phyloP scores from a whole-genome alignment of 345 rosid genomes.

The Arabis hirsuta region DNA sequence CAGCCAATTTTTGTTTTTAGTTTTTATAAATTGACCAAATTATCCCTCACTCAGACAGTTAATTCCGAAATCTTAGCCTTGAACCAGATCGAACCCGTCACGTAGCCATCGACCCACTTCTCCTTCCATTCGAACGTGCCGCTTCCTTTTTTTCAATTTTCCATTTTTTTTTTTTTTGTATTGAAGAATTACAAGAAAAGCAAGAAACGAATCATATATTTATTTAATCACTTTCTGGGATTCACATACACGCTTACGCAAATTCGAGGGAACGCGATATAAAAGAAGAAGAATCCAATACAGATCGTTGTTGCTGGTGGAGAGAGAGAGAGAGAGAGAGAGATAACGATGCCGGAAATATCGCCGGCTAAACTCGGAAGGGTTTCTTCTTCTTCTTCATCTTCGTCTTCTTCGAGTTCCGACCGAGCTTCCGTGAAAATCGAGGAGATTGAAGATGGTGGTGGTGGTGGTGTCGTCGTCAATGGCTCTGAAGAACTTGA shows the following conservation, averaged over 20 bases:
- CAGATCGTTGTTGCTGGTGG: constrained; percentile 46
- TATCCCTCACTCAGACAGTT: constrained; percentile 32
- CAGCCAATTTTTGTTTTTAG: not conserved
- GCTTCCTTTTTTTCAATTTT: not conserved
- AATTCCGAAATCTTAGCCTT: constrained; percentile 25
- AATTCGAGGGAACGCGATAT: constrained; percentile 22
- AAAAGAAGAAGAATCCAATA: constrained; percentile 42
- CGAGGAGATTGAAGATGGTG: constrained; percentile 52
- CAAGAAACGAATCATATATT: constrained; percentile 40
- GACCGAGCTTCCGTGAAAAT: constrained; percentile 46
- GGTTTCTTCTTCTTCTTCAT: constrained; percentile 40
- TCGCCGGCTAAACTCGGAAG: constrained; percentile 49
- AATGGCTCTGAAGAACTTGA: constrained; percentile 45
- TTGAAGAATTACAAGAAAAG: constrained; percentile 16
- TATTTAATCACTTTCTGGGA: constrained; percentile 27
- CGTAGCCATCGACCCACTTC: constrained; percentile 40
- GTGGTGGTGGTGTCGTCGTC: constrained; percentile 44
- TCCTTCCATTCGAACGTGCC: constrained; percentile 31
- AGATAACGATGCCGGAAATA: constrained; percentile 51
- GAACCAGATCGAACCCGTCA: constrained; percentile 35
- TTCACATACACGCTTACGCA: constrained; percentile 43
- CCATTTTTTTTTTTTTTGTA: not conserved
- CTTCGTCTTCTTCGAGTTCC: constrained; percentile 49
- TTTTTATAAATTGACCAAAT: constrained; percentile 1
- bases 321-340: not conserved